phyloP scores from a whole-genome alignment of 2,329 filamentous ascomycete species.

The Dothistroma septosporum region DNA sequence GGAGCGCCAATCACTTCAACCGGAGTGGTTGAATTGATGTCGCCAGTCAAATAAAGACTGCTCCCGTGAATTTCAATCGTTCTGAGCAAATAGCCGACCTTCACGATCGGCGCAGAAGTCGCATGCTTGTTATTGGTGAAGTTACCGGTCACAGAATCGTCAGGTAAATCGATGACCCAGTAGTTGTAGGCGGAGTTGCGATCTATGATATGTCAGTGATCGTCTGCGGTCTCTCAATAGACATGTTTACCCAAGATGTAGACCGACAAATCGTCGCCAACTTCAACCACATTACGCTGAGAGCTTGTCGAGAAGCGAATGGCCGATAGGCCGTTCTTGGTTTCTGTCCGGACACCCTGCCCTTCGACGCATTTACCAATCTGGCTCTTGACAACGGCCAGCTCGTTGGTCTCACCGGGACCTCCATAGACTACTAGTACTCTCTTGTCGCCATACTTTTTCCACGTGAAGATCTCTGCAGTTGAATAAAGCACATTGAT shows the following conservation, averaged over 20 bases:
- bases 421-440: slow-evolving; percentile 63
- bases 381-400: slow-evolving; percentile 46
- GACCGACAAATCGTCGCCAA: slow-evolving; percentile 50
- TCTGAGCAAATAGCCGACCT: slow-evolving; percentile 62
- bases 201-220: slow-evolving; percentile 41
- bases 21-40: slow-evolving; percentile 65
- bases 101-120: slow-evolving; percentile 51
- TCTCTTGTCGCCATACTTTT: slow-evolving; percentile 57
- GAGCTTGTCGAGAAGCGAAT: slow-evolving; percentile 55
- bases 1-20: slow-evolving; percentile 66
- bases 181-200: slow-evolving; percentile 65
- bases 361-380: slow-evolving; percentile 41
- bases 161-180: slow-evolving; percentile 58
- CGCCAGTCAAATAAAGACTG: slow-evolving; percentile 62
- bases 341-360: slow-evolving; percentile 33
- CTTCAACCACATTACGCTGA: slow-evolving; percentile 50
- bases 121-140: slow-evolving; percentile 34
- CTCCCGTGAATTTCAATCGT: slow-evolving; percentile 53
- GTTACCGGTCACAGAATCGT: slow-evolving; percentile 32
- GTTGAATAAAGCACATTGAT: slow-evolving; percentile 62
- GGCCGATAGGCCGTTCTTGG: slow-evolving; percentile 44
- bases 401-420: slow-evolving; percentile 58
- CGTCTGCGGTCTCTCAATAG: background rate
- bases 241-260: slow-evolving; percentile 50
- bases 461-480: slow-evolving; percentile 66